phyloP scores from a whole-genome alignment of 2,329 filamentous ascomycete genomes.

The Calonectria pauciramosa region DNA sequence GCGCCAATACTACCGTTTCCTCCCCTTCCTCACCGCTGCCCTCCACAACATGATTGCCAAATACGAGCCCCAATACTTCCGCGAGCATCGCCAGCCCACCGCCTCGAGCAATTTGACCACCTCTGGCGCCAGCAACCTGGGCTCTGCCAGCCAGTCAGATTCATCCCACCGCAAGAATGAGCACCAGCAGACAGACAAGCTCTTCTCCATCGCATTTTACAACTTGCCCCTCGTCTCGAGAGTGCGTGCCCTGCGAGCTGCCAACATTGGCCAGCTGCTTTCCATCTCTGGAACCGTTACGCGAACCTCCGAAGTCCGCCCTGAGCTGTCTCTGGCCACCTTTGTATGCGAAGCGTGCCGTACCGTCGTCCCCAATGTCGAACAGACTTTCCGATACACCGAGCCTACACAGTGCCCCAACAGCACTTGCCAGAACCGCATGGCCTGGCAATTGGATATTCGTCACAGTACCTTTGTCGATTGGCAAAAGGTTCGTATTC shows the following conservation, averaged over 20 bases:
- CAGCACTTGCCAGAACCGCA: slow-evolving; percentile 84
- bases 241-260: slow-evolving; percentile 86
- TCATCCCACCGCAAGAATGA: slow-evolving; percentile 84
- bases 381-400: slow-evolving; percentile 97
- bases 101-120: slow-evolving; percentile 80
- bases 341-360: slow-evolving; percentile 93
- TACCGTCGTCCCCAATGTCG: slow-evolving; percentile 87
- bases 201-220: slow-evolving; percentile 94
- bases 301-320: slow-evolving; percentile 94
- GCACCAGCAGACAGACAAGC: slow-evolving; percentile 96
- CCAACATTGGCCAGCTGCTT: slow-evolving; percentile 91
- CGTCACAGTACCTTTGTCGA: slow-evolving; percentile 97
- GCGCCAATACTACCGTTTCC: slow-evolving; percentile 93
- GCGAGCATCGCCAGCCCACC: slow-evolving; percentile 88
- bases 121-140: slow-evolving; percentile 74
- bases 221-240: slow-evolving; percentile 90
- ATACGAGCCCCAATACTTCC: slow-evolving; percentile 94
- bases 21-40: slow-evolving; percentile 89
- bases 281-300: slow-evolving; percentile 98
- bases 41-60: slow-evolving; percentile 95
- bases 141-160: slow-evolving; percentile 74
- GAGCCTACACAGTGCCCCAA: slow-evolving; percentile 98
- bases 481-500: slow-evolving; percentile 98
- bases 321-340: slow-evolving; percentile 91
- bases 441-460: slow-evolving; percentile 97